Percentiles rank a stretch among this genome's conserved stretches.
Conservation (phyloP, 2,329 filamentous ascomycete species). For the Aureobasidium namibiae region DNA sequence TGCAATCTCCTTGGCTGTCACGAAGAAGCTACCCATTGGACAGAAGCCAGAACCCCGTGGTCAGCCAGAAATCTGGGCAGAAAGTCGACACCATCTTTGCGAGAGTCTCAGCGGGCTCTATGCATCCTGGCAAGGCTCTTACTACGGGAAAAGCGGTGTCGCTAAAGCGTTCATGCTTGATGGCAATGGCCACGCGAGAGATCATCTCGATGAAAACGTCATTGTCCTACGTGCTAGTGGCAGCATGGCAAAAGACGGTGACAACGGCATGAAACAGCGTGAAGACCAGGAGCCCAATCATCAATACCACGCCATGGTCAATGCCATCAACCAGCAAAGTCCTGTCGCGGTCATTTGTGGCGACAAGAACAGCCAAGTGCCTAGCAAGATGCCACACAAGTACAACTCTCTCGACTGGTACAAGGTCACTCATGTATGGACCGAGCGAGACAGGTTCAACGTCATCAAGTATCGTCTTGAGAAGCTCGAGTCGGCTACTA, state of each 20-base stretch:
- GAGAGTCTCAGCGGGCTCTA: slow-evolving; percentile 55
- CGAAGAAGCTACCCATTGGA: slow-evolving; percentile 18
- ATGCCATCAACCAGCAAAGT: slow-evolving; percentile 38
- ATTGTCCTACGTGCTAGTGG: slow-evolving; percentile 57
- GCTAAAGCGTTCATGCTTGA: slow-evolving; percentile 54
- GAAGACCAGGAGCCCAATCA: slow-evolving; percentile 38
- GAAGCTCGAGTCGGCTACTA: slow-evolving; percentile 44
- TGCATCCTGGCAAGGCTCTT: slow-evolving; percentile 51
- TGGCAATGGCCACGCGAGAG: slow-evolving; percentile 43
- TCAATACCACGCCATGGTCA: slow-evolving; percentile 34
- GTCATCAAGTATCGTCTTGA: slow-evolving; percentile 57
- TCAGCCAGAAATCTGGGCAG: slow-evolving; percentile 48
- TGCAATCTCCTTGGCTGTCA: slow-evolving; percentile 16
- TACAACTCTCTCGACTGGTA: slow-evolving; percentile 64
- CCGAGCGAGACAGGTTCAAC: slow-evolving; percentile 37
- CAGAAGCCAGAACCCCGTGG: slow-evolving; percentile 27
- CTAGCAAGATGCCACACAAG: slow-evolving; percentile 44
- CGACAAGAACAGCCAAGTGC: slow-evolving; percentile 40
- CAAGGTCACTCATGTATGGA: slow-evolving; percentile 61
- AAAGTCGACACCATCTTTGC: slow-evolving; percentile 52
- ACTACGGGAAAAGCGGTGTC: slow-evolving; percentile 44
- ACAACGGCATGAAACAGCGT: slow-evolving; percentile 38
- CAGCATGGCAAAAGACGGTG: slow-evolving; percentile 39
- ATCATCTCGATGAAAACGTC: slow-evolving; percentile 52
- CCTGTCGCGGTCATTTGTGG: slow-evolving; percentile 48